A percentile compares a stretch with the other conserved stretches of the same genome.
Evolutionary conservation across 2,329 filamentous ascomycete genomes (phyloP).

Genomic region (Colletotrichum incanum): DNA sequence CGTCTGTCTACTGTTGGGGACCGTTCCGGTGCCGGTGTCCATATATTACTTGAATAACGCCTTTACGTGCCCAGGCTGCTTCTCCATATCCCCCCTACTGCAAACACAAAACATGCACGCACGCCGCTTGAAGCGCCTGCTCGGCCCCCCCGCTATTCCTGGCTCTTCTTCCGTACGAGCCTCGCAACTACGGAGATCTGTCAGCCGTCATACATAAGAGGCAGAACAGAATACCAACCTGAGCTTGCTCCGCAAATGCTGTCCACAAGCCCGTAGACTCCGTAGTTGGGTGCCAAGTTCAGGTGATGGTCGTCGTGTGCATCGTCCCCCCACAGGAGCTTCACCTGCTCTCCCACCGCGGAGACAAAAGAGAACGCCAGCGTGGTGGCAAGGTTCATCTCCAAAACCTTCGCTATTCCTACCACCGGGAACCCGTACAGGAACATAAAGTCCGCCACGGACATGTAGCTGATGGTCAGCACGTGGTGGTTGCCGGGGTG

Average conservation of each 20-base stretch:
- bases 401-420: conserved; percentile 3
- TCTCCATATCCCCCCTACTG: too few species aligned
- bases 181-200: background rate
- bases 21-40: background rate
- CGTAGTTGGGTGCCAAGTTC: conserved; percentile 7
- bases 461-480: conserved; percentile 26
- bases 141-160: background rate
- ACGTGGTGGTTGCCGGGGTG: conserved; percentile 9
- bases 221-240: background rate
- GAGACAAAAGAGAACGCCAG: conserved; percentile 13
- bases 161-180: background rate
- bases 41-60: background rate
- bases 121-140: too few species aligned
- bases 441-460: conserved; percentile 9
- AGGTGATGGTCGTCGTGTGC: conserved; percentile 24
- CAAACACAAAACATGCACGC: background rate
- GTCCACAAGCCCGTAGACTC: conserved; percentile 16
- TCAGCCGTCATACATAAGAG: background rate
- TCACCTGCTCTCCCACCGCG: conserved; percentile 13
- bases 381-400: conserved; percentile 16
- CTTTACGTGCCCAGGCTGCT: too few species aligned
- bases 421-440: conserved; percentile 16
- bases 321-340: conserved; percentile 25
- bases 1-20: background rate
- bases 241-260: conserved; percentile 4